Conservation (phyloP, 2,329 filamentous ascomycete species). For the Torrubiella hemipterigena region DNA sequence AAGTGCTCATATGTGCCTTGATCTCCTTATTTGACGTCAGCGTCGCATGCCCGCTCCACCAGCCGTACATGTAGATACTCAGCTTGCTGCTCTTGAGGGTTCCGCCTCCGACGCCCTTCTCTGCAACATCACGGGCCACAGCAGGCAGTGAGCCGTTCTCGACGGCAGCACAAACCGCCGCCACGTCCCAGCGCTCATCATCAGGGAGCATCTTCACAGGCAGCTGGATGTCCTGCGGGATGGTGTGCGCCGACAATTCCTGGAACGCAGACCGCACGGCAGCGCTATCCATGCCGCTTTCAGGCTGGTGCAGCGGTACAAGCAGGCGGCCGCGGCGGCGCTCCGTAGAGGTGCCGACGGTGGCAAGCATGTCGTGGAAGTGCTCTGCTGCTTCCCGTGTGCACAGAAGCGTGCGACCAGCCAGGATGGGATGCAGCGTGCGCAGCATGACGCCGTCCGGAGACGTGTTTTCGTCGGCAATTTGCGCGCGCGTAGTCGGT, state of each 20-base stretch:
- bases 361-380: constrained; percentile 22
- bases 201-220: constrained; percentile 18
- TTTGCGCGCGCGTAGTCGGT: constrained; percentile 18
- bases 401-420: constrained; percentile 20
- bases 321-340: constrained; percentile 21
- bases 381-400: constrained; percentile 25
- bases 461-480: constrained; percentile 19
- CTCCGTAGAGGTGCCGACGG: constrained; percentile 25
- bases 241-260: constrained; percentile 17
- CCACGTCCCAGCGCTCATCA: constrained; percentile 14
- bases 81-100: constrained; percentile 23
- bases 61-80: constrained; percentile 27
- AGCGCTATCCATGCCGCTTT: constrained; percentile 5
- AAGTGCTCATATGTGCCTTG: constrained; percentile 20
- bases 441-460: constrained; percentile 19
- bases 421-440: constrained; percentile 22
- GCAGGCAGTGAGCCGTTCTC: constrained; percentile 15
- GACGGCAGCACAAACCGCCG: constrained; percentile 14
- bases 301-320: constrained; percentile 14
- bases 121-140: constrained; percentile 20
- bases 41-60: constrained; percentile 20
- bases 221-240: constrained; percentile 20
- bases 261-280: constrained; percentile 16
- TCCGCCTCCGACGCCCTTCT: constrained; percentile 14
- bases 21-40: constrained; percentile 29